These are phyloP conservation scores for Aristolochia fimbriata DNA, from an alignment of 164 flowering plant species.

Conservation along the genomic window DNA sequence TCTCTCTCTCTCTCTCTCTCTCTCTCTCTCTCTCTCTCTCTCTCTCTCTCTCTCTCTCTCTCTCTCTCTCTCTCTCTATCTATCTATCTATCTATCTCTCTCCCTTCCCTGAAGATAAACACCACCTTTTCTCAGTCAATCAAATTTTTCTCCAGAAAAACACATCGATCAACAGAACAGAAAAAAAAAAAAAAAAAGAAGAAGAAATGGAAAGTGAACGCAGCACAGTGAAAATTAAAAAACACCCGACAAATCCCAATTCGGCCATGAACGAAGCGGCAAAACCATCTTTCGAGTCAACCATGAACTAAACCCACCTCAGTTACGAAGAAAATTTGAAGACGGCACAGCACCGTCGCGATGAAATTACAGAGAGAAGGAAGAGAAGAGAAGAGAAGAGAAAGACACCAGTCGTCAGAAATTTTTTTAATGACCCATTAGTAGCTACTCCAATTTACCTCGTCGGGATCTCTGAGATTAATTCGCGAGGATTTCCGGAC, in stretches of 20 bases:
- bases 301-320: no score
- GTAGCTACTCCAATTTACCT: not conserved
- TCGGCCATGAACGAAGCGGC: not conserved
- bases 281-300: not conserved
- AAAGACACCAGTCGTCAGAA: no score
- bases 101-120: constrained; percentile 14
- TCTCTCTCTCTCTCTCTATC: constrained; percentile 21
- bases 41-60: no score
- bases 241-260: not conserved
- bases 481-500: constrained; percentile 8
- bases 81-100: no score
- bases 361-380: no score
- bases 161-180: constrained; percentile 1
- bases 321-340: no score
- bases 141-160: not conserved
- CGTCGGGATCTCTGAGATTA: constrained; percentile 1
- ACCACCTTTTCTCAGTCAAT: constrained; percentile 5
- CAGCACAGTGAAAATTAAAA: not conserved
- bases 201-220: no score
- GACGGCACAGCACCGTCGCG: no score
- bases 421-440: no score
- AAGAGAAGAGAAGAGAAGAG: no score
- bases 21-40: no score
- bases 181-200: not conserved
- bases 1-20: no score